Conservation (phyloP, 2,329 filamentous ascomycete genomes). For the Davidsoniella australis region DNA sequence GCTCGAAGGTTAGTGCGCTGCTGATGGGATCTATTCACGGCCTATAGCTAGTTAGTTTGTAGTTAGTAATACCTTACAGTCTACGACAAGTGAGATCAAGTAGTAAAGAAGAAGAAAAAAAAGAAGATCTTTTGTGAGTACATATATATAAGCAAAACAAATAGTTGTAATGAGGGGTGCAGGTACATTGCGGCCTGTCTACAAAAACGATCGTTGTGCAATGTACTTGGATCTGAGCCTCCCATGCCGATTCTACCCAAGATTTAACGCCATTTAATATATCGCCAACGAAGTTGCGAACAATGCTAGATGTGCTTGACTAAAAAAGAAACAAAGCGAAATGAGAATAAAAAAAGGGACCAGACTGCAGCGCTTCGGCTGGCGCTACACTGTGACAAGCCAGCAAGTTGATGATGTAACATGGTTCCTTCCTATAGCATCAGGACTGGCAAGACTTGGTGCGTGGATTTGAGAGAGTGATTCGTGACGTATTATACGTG, state of each 20-base stretch:
- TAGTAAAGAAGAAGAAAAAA: too few relatives aligned
- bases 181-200: background rate
- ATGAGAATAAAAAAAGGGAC: slow-evolving; percentile 1
- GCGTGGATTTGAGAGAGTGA: too few relatives aligned
- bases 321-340: background rate
- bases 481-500: too few relatives aligned
- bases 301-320: slow-evolving; percentile 5
- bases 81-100: background rate
- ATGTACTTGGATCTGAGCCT: slow-evolving; percentile 2
- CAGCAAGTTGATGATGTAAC: too few relatives aligned
- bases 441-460: too few relatives aligned
- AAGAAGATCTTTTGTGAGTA: too few relatives aligned
- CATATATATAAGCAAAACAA: slow-evolving; percentile 4
- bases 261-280: slow-evolving; percentile 11
- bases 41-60: background rate
- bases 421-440: too few relatives aligned
- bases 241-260: slow-evolving; percentile 10
- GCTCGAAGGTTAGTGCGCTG: slow-evolving; percentile 57
- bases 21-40: slow-evolving; percentile 38
- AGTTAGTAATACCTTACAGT: background rate
- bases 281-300: slow-evolving; percentile 6
- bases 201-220: background rate
- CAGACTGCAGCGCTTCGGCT: too few relatives aligned
- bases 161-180: background rate
- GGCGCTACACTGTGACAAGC: too few relatives aligned